Conservation (phyloP, 2,329 filamentous ascomycete genomes). For the Talaromyces sp. region DNA sequence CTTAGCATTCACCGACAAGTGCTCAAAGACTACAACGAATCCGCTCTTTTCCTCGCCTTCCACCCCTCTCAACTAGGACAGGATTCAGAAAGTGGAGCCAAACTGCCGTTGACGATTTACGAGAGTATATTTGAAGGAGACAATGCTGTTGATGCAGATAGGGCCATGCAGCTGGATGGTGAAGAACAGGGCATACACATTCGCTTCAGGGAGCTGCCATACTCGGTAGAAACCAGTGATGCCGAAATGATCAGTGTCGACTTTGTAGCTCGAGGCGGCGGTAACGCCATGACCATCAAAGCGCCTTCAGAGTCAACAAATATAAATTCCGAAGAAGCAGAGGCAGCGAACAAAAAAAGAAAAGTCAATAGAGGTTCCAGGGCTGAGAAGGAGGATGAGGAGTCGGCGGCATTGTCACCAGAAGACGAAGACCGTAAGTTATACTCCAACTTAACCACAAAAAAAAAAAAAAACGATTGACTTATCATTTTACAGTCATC, state of each 20-base stretch:
- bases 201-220: constrained; percentile 76
- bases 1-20: constrained; percentile 75
- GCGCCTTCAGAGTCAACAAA: constrained; percentile 13
- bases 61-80: constrained; percentile 58
- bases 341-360: constrained; percentile 29
- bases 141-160: constrained; percentile 48
- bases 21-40: constrained; percentile 70
- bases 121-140: constrained; percentile 77
- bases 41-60: constrained; percentile 80
- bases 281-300: constrained; percentile 64
- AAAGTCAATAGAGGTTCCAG: constrained; percentile 19
- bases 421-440: constrained; percentile 59
- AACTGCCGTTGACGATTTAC: constrained; percentile 84
- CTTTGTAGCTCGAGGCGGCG: constrained; percentile 78
- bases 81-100: constrained; percentile 59
- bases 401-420: constrained; percentile 39
- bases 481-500: constrained; percentile 48
- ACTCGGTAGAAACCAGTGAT: constrained; percentile 86
- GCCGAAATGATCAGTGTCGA: constrained; percentile 98
- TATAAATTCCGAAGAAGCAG: constrained; percentile 20
- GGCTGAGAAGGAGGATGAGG: constrained; percentile 24
- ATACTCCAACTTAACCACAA: neutral
- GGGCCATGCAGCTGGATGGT: constrained; percentile 70
- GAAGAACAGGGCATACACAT: constrained; percentile 53
- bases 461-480: too few species aligned